Conservation (phyloP, 169 alveolate species). For the Theileria orientalis region DNA sequence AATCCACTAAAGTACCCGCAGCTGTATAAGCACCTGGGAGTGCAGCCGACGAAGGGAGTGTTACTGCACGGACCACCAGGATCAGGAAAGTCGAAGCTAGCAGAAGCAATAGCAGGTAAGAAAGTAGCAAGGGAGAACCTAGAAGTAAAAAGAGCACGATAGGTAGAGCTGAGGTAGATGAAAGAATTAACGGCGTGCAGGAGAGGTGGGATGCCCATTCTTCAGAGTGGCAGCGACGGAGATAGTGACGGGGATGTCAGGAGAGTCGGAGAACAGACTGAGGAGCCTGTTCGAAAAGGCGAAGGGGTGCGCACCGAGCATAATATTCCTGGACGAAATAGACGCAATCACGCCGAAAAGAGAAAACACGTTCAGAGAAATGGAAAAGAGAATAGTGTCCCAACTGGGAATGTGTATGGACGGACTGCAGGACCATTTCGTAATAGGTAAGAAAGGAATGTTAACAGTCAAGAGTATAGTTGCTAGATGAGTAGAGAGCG, state of each 20-base stretch:
- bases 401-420: conserved; percentile 91
- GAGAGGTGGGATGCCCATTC: conserved; percentile 77
- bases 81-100: conserved; percentile 94
- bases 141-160: too few species aligned
- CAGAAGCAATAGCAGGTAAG: conserved; percentile 93
- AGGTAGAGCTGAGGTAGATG: background rate
- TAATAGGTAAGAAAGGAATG: conserved; percentile 49
- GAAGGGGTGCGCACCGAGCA: conserved; percentile 84
- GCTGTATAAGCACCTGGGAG: conserved; percentile 83
- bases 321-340: conserved; percentile 77
- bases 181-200: background rate
- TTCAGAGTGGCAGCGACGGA: conserved; percentile 74
- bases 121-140: conserved; percentile 60
- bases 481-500: too few species aligned
- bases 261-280: conserved; percentile 90
- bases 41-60: conserved; percentile 90
- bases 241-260: conserved; percentile 88
- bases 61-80: conserved; percentile 97
- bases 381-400: conserved; percentile 93
- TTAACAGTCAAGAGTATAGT: background rate
- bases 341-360: conserved; percentile 88
- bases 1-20: conserved; percentile 79
- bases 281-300: conserved; percentile 88
- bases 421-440: conserved; percentile 72
- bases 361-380: conserved; percentile 85